These are phyloP conservation scores for Daedaleopsis nitida DNA, from an alignment of 768 basidiomycete species.

Conservation along the genomic window DNA sequence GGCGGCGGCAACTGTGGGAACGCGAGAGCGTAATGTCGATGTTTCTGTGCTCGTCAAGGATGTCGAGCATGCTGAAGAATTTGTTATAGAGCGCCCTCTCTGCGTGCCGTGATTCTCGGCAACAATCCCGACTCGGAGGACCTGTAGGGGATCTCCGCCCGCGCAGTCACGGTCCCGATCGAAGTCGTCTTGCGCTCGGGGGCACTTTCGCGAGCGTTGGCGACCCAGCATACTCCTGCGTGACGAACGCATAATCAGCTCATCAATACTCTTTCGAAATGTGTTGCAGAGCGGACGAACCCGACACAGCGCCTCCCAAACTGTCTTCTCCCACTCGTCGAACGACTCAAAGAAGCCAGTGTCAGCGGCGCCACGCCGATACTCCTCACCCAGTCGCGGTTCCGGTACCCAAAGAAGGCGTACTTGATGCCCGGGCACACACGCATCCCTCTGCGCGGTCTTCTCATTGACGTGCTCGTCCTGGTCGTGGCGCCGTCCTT, in stretches of 20 bases:
- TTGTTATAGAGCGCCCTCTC: too few relatives aligned
- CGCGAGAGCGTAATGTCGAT: constrained; percentile 40
- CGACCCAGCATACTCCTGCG: constrained; percentile 34
- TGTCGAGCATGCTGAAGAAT: constrained; percentile 43
- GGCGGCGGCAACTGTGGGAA: constrained; percentile 46
- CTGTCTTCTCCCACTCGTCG: constrained; percentile 40
- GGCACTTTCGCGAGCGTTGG: constrained; percentile 10
- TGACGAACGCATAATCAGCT: too few relatives aligned
- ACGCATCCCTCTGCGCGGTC: constrained; percentile 26
- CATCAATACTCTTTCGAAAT: too few relatives aligned
- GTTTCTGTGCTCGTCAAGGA: constrained; percentile 40
- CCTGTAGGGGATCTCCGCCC: constrained; percentile 35
- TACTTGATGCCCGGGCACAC: constrained; percentile 35
- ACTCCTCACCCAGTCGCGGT: constrained; percentile 49
- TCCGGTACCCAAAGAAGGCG: constrained; percentile 53
- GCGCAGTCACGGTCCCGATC: constrained; percentile 31
- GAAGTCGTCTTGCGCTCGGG: constrained; percentile 35
- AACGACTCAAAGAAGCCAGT: constrained; percentile 45
- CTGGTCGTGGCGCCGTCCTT: constrained; percentile 53
- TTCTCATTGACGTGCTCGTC: constrained; percentile 44
- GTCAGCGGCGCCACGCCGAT: constrained; percentile 45
- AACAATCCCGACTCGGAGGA: too few relatives aligned
- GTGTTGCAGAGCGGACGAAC: constrained; percentile 17
- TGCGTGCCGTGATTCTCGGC: too few relatives aligned
- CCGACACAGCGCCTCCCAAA: constrained; percentile 39